Percentiles rank a stretch among this genome's conserved stretches.
phyloP scores from a whole-genome alignment of 768 basidiomycete species.

The Tulasnella sp. region DNA sequence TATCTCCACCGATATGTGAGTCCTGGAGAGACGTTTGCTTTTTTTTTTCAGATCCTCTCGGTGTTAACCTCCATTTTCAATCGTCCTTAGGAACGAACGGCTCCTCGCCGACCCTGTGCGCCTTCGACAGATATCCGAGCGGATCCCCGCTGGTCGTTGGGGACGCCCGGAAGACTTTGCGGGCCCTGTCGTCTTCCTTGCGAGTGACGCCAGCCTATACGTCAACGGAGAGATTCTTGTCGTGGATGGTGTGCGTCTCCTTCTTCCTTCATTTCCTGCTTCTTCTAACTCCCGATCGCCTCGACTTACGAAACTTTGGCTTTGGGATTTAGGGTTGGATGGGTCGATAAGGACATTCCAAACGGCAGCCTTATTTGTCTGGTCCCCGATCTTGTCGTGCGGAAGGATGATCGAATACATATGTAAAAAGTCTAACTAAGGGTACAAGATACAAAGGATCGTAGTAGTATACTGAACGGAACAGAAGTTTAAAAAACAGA shows the following conservation, averaged over 20 bases:
- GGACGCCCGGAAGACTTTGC: constrained; percentile 61
- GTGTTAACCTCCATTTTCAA: background rate
- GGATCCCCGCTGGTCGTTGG: constrained; percentile 65
- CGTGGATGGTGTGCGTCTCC: constrained; percentile 27
- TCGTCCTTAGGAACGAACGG: constrained; percentile 45
- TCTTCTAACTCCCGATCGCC: background rate
- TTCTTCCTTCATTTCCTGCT: background rate
- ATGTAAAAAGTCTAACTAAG: background rate
- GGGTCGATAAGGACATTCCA: constrained; percentile 14
- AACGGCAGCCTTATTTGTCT: background rate
- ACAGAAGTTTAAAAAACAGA: background rate
- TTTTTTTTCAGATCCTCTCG: background rate
- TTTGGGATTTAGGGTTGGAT: constrained; percentile 17
- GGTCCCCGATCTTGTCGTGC: background rate
- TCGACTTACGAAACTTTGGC: background rate
- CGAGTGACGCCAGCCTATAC: constrained; percentile 56
- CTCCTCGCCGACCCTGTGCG: constrained; percentile 54
- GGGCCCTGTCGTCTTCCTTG: constrained; percentile 60
- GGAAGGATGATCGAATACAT: background rate
- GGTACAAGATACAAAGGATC: background rate
- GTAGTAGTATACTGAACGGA: background rate
- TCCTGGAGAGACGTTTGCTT: constrained; percentile 20
- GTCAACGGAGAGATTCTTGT: constrained; percentile 59
- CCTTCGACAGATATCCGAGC: constrained; percentile 57
- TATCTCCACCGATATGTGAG: constrained; percentile 79